phyloP scores from a whole-genome alignment of 2,329 filamentous ascomycete species.

The Orbilia brochopaga region DNA sequence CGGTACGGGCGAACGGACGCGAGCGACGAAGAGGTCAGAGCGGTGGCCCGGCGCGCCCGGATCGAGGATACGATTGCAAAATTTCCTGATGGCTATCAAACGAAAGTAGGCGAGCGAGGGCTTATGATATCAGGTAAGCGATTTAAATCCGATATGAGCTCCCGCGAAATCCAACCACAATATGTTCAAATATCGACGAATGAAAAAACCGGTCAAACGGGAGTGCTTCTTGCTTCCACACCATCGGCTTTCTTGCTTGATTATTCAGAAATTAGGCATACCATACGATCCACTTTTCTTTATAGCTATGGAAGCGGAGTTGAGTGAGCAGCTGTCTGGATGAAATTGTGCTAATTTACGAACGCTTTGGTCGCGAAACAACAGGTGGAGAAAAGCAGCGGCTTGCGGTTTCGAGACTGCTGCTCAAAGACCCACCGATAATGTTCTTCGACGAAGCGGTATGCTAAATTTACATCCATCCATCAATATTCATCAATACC shows the following conservation, averaged over 20 bases:
- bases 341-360: conserved; percentile 29
- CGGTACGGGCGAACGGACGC: conserved; percentile 85
- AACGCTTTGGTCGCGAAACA: conserved; percentile 27
- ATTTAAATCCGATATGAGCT: not conserved
- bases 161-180: too few species aligned
- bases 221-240: too few species aligned
- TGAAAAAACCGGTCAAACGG: too few species aligned
- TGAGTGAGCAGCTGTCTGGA: not conserved
- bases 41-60: conserved; percentile 79
- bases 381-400: conserved; percentile 84
- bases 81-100: conserved; percentile 88
- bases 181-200: too few species aligned
- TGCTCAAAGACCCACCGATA: conserved; percentile 86
- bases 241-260: not conserved
- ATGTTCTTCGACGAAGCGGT: conserved; percentile 93
- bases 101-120: conserved; percentile 88
- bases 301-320: conserved; percentile 16
- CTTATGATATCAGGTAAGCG: conserved; percentile 85
- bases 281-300: conserved; percentile 16
- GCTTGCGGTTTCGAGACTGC: conserved; percentile 78
- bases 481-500: conserved; percentile 10
- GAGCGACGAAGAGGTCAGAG: conserved; percentile 72
- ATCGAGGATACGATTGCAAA: conserved; percentile 80
- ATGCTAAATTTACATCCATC: conserved; percentile 56
- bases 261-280: conserved; percentile 1